Evolutionary conservation across 2,329 filamentous ascomycete genomes (phyloP).

Genomic region (Cordyceps farinosa): DNA sequence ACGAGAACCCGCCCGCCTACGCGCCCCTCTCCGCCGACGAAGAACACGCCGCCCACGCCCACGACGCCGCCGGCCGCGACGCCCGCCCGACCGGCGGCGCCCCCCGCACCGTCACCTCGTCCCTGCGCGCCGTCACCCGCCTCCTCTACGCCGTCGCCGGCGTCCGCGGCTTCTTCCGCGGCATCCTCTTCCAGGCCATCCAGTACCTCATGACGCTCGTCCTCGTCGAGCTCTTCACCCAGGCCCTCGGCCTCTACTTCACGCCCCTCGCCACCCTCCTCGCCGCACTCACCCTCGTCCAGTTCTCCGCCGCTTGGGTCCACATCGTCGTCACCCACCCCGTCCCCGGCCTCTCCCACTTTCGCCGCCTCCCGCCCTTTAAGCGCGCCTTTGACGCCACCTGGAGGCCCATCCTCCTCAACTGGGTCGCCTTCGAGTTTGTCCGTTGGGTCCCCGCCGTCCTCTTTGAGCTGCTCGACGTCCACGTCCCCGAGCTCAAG

Average conservation of each 20-base stretch:
- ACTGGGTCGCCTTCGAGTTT: conserved; percentile 57
- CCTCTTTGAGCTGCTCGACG: conserved; percentile 41
- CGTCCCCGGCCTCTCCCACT: conserved; percentile 57
- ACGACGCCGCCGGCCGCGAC: conserved; percentile 31
- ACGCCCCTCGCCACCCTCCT: conserved; percentile 52
- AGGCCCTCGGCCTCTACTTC: conserved; percentile 25
- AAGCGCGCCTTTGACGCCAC: conserved; percentile 64
- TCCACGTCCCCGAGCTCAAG: conserved; percentile 38
- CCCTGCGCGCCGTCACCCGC: conserved; percentile 48
- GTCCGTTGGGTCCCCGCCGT: conserved; percentile 44
- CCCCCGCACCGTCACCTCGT: conserved; percentile 45
- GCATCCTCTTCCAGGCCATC: conserved; percentile 50
- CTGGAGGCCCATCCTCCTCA: conserved; percentile 60
- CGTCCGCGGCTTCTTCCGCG: conserved; percentile 65
- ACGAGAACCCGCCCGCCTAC: conserved; percentile 54
- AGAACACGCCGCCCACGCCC: conserved; percentile 27
- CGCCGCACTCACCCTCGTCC: conserved; percentile 59
- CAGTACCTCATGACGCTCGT: conserved; percentile 33
- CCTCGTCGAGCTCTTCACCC: conserved; percentile 43
- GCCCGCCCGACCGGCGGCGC: conserved; percentile 31
- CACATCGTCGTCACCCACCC: conserved; percentile 78
- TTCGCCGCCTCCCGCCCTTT: conserved; percentile 64
- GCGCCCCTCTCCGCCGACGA: conserved; percentile 46
- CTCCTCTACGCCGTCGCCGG: conserved; percentile 62
- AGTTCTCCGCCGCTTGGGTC: conserved; percentile 74